These are phyloP conservation scores for Aspergillus neoniger DNA, from an alignment of 2,329 filamentous ascomycete species.

Conservation along the genomic window DNA sequence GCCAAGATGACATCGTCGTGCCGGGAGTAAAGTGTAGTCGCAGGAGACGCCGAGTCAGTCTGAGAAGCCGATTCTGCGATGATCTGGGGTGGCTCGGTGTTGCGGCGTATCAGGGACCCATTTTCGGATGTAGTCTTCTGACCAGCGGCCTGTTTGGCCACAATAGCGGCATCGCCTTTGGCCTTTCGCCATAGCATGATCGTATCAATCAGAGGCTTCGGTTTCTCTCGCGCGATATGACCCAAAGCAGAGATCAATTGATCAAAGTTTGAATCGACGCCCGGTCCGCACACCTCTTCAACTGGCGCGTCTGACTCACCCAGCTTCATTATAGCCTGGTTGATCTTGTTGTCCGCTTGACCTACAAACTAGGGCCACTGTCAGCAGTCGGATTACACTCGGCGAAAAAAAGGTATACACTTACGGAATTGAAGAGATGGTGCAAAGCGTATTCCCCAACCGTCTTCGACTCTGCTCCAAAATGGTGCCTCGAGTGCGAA, in stretches of 20 bases:
- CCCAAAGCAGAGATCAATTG: constrained; percentile 91
- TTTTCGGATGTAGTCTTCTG: constrained; percentile 42
- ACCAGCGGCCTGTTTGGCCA: constrained; percentile 53
- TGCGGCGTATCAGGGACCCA: constrained; percentile 62
- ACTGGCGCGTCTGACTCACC: constrained; percentile 81
- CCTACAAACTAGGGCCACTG: constrained; percentile 70
- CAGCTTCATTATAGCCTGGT: constrained; percentile 77
- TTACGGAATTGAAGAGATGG: constrained; percentile 87
- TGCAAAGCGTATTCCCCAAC: constrained; percentile 98
- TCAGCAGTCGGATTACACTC: constrained; percentile 33
- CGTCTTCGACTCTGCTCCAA: constrained; percentile 75
- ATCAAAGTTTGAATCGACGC: constrained; percentile 85
- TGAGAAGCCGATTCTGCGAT: constrained; percentile 35
- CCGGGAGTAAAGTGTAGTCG: constrained; percentile 44
- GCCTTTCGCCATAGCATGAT: constrained; percentile 98
- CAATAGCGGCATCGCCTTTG: constrained; percentile 84
- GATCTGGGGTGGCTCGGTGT: constrained; percentile 69
- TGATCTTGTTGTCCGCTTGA: constrained; percentile 94
- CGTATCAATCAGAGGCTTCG: constrained; percentile 91
- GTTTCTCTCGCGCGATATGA: constrained; percentile 90
- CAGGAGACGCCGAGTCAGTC: constrained; percentile 25
- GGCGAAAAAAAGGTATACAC: constrained; percentile 32
- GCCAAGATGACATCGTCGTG: constrained; percentile 76
- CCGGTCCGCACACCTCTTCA: constrained; percentile 86
- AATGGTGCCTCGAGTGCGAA: constrained; percentile 69